A percentile compares a stretch with the other conserved stretches of the same genome.
Conservation (phyloP, 192 early-diverging fungal genomes). For the Rhizoclosmatium sp. region DNA sequence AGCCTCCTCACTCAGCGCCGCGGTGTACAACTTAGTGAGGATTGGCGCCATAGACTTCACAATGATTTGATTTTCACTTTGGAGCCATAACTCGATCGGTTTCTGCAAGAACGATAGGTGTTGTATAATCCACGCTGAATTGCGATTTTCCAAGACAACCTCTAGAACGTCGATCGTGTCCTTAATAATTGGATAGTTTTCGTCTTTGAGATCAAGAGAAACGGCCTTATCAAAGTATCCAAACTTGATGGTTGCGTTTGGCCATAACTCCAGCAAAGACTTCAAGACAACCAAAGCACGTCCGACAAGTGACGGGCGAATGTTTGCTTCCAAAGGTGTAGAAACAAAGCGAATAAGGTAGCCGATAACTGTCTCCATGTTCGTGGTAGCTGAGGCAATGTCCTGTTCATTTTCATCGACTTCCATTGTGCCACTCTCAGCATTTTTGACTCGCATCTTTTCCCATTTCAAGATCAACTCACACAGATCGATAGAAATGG, state of each 20-base stretch:
- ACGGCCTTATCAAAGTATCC: conserved; percentile 72
- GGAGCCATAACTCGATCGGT: conserved; percentile 73
- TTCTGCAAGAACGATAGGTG: conserved; percentile 71
- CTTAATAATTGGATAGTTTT: conserved; percentile 60
- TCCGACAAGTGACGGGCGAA: conserved; percentile 27
- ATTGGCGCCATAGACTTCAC: conserved; percentile 76
- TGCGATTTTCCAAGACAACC: conserved; percentile 67
- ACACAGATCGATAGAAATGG: conserved; percentile 87
- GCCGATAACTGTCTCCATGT: conserved; percentile 46
- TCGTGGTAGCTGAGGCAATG: neutral
- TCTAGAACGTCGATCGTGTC: conserved; percentile 76
- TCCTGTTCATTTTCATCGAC: conserved; percentile 39
- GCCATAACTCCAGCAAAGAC: conserved; percentile 75
- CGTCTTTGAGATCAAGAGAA: conserved; percentile 64
- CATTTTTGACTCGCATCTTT: conserved; percentile 62
- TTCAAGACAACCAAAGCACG: conserved; percentile 74
- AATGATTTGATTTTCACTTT: conserved; percentile 77
- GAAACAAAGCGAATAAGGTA: conserved; percentile 63
- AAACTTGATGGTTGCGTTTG: conserved; percentile 73
- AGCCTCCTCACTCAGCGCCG: conserved; percentile 27
- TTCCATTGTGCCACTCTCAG: conserved; percentile 42
- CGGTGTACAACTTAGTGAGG: conserved; percentile 74
- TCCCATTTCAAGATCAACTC: conserved; percentile 95
- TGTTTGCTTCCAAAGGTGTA: conserved; percentile 44
- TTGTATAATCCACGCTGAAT: conserved; percentile 68